Percentiles rank a stretch among this genome's conserved stretches.
Evolutionary conservation across 192 early-diverging fungal species (phyloP).

Genomic region (Glomus cerebriforme): DNA sequence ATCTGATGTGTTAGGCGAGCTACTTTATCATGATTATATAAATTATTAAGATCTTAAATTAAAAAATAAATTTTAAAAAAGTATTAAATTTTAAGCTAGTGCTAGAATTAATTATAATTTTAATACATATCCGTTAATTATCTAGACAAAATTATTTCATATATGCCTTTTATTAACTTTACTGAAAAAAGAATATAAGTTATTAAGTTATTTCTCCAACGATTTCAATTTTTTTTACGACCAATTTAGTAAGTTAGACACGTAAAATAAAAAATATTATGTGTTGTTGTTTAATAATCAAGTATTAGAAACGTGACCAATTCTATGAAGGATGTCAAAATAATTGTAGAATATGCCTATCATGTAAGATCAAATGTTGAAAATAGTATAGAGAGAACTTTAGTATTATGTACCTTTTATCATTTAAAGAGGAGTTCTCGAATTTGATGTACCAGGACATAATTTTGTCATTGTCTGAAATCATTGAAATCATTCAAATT

Average conservation of each 20-base stretch:
- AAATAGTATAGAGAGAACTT: neutral
- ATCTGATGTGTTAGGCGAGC: too few relatives aligned
- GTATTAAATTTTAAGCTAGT: too few relatives aligned
- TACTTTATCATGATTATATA: too few relatives aligned
- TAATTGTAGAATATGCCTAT: constrained; percentile 72
- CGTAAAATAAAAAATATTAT: neutral
- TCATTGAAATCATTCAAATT: constrained; percentile 60
- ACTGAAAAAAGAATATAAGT: too few relatives aligned
- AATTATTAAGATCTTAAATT: too few relatives aligned
- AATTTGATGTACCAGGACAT: constrained; percentile 92
- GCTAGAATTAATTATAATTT: too few relatives aligned
- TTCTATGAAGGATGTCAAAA: constrained; percentile 61
- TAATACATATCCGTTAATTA: too few relatives aligned
- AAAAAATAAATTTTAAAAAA: too few relatives aligned
- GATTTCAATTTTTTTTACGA: neutral
- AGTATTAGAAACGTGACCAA: constrained; percentile 39
- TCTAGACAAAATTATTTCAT: too few relatives aligned
- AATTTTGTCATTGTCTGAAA: constrained; percentile 47
- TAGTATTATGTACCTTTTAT: neutral
- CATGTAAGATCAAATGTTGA: neutral
- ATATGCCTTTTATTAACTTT: too few relatives aligned
- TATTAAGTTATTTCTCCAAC: too few relatives aligned
- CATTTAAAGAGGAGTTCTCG: constrained; percentile 74
- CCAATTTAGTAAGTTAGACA: neutral
- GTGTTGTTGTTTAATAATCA: neutral